Base-by-base conservation (phyloP, 2,329 filamentous ascomycete genomes). In the Fusarium nanum region DNA sequence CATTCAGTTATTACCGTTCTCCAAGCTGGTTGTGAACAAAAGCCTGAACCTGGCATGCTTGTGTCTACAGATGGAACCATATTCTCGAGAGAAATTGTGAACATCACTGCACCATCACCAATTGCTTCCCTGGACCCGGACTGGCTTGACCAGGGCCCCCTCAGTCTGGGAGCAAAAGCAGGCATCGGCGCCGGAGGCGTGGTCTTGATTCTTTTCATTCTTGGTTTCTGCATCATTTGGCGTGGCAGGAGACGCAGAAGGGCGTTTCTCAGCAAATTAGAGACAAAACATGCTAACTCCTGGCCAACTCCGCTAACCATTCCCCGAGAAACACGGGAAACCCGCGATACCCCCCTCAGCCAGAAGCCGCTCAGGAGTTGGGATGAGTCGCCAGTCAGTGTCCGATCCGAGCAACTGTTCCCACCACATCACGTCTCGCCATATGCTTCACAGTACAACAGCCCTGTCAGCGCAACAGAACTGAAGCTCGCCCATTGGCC, bases 401-500 rank as follows among this genome's bases (percentile, higher is more conserved):
- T 11, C 8, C 47, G 47, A 42, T 58, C 56, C 18, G 55, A 57
- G 18, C 46, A 57, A 20, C 5, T 32, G 20, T 57, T 57, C 27
- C 44, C 25, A 27, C 46, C 34, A 5, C 25, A 42, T n/a, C 34
- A 57, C 10, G 47, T 57, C 20, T 57, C 55, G 10, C 55, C 55
- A 4, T 57, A 57, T n/a, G 55, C 13, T 23, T 58, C 56, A 1
- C 56, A 58, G 56, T 58, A 12, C 8, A 44, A 5, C 37, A 58
- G 56, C 14, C 56, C 56, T 1, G 56, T 58, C 14, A 58, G 56
- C 11, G 56, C 56, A 9, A 58, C 56, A 6, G 56, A 58, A 22
- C 56, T 58, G 7, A 7, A 58, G 22, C 48, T 58, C 20, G 56
- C 56, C 5, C 56, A 58, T 0, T 58, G 56, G 56, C 56, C 56